A percentile compares a stretch with the other conserved stretches of the same genome.
Conservation (phyloP, 1,284 basidiomycete genomes). For the Calocybe gambosa region DNA sequence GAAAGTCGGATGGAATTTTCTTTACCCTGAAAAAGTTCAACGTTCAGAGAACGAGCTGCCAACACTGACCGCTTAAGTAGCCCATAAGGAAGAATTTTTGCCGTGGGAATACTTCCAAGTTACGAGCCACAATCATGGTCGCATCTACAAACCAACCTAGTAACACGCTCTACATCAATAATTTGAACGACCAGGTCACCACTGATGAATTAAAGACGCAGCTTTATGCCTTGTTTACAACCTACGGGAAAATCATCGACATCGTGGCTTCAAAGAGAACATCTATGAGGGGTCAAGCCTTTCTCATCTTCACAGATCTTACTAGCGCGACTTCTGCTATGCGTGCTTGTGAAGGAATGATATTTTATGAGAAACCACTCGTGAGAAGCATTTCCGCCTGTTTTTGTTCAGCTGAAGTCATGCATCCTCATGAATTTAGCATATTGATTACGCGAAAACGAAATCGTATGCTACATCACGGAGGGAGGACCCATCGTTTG, state of each 20-base stretch:
- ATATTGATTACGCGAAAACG: slow-evolving; percentile 81
- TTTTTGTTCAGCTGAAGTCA: not conserved
- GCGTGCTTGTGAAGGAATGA: slow-evolving; percentile 84
- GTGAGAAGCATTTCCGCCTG: slow-evolving; percentile 42
- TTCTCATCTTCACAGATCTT: slow-evolving; percentile 91
- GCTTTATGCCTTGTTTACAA: slow-evolving; percentile 87
- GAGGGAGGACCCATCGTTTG: slow-evolving; percentile 70
- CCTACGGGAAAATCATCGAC: slow-evolving; percentile 92
- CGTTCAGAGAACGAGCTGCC: not conserved
- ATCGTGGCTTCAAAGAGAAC: slow-evolving; percentile 87
- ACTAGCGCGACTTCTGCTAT: slow-evolving; percentile 86
- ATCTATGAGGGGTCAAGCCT: slow-evolving; percentile 93
- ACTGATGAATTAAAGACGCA: slow-evolving; percentile 86
- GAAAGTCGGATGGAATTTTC: not conserved
- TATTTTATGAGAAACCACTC: slow-evolving; percentile 90
- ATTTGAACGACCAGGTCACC: slow-evolving; percentile 91
- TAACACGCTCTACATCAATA: slow-evolving; percentile 89
- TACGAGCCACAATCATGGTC: slow-evolving; percentile 30
- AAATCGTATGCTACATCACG: slow-evolving; percentile 79
- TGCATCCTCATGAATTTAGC: slow-evolving; percentile 36
- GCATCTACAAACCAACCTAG: slow-evolving; percentile 64
- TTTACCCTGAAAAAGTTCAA: not conserved
- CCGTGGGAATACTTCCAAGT: slow-evolving; percentile 33
- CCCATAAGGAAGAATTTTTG: not conserved
- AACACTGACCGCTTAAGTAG: not conserved